Base-by-base conservation (phyloP, 805 yeast genomes). In the Kodamaea kaohsiungensis region DNA sequence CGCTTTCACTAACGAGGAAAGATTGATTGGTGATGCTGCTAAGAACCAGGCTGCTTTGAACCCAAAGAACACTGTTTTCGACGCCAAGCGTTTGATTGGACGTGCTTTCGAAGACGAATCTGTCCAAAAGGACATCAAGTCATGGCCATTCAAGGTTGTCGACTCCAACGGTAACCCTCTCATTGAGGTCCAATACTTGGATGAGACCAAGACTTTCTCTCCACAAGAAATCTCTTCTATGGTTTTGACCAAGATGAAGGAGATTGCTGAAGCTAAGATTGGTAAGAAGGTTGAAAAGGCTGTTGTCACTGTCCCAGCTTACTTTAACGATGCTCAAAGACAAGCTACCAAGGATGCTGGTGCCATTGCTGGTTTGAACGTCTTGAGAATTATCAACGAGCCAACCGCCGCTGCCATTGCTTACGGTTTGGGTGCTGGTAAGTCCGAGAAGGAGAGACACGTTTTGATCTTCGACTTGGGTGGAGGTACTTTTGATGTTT, bases 401-500 rank as follows among this genome's bases (percentile, higher is more conserved):
- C 80, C 80, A 67, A 91, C 97, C 60, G 97, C 97, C 51, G 97
- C 97, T 62, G 97, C 97, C 61, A 89, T 91, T 77, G 97, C 97
- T 63, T 91, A 91, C 80, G 97, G 97, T 79, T 83, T 92, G 60
- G 93, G 80, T 73, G 80, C 77, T 58, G 91, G 90, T 72, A 72
- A 72, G 64, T 72, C 77, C 52, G 80, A 76, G 67, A 76, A 76
- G 70, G 80, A 75, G 69, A 75, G 77, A 72, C 87, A 88, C 77
- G 93, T 91, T 59, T 82, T 91, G 70, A 91, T 91, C 69, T 91
- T 91, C 82, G 97, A 91, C 78, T 82, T 91, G 70, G 97, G 97
- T 85, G 97, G 97, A 79, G 97, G 97, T 83, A 91, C 97, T 69
- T 91, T 91, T 79, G 97, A 91, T 90, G 97, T 91, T 60, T 91